Base-by-base conservation (phyloP, 805 yeast genomes). In the Ogataea naganishii region DNA sequence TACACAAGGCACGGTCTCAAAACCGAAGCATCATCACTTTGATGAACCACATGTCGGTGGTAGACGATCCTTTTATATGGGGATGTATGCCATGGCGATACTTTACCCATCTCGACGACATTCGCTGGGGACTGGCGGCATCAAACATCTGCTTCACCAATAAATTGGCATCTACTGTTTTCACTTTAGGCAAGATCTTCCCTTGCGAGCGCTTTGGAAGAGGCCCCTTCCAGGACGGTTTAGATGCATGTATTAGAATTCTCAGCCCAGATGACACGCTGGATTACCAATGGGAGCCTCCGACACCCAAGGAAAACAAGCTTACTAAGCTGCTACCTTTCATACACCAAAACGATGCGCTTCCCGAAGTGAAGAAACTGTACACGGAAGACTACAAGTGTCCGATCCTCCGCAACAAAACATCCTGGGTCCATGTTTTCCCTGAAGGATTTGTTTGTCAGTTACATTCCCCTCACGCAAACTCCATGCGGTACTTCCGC, bases 361-460 rank as follows among this genome's bases (percentile, higher is more conserved):
- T 37, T 15, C 20, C 30, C 18, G 35, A 41, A 28, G 30, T 42
- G 25, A 37, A 36, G 17, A 38, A 39, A 26, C 29, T 51, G 29
- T 40, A 43, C 60, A 55, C 39, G 15, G 40, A 46, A 20, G 45
- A 46, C 5, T 68, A 68, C 37, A 29, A 64, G 1, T 60, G 72
- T 2, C 89, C 89, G 2, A 62, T 80, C 20, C 58, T 72, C 17
- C 60, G 88, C 33, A 54, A 65, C 11, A 72, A 69, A 35, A 79
- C 92, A 1, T 74, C 84, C 1, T 89, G 97, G 97, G 72, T 92
- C 35, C 97, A 89, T 51, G 74, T 86, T 4, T 89, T 84, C 54
- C 98, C 98, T 0, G 98, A 89, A 53, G 95, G 94, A 0, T 84
- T 79, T 51, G 97, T 89, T 4, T 69, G 89, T 31, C 98, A 92